Percentiles rank a stretch among this genome's conserved stretches.
Conservation (phyloP, 352 stramenopile species). For the Globisporangium cylindrosporum region DNA sequence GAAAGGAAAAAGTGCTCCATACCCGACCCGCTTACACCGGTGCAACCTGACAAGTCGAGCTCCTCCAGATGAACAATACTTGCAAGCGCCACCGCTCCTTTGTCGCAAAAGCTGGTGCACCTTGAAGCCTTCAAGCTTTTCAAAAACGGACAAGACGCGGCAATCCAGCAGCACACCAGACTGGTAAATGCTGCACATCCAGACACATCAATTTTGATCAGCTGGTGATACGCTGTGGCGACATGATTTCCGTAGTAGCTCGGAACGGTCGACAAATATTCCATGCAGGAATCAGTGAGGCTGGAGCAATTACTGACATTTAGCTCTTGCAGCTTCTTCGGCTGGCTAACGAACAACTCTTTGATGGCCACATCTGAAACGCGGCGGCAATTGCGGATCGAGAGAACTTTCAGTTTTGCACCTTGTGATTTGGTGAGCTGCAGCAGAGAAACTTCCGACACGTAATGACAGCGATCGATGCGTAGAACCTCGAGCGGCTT, state of each 20-base stretch:
- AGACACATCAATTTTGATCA: constrained; percentile 56
- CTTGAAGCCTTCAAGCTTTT: constrained; percentile 35
- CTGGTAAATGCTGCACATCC: constrained; percentile 47
- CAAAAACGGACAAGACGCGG: constrained; percentile 59
- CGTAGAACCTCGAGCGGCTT: constrained; percentile 33
- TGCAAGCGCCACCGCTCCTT: constrained; percentile 47
- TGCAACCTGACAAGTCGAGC: constrained; percentile 50
- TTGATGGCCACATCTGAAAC: constrained; percentile 44
- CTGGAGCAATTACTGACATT: constrained; percentile 48
- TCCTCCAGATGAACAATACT: constrained; percentile 49
- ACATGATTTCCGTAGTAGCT: constrained; percentile 51
- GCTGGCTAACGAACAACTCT: constrained; percentile 42
- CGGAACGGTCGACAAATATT: constrained; percentile 51
- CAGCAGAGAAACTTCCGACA: constrained; percentile 42
- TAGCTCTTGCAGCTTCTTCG: constrained; percentile 50
- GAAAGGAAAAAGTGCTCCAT: constrained; percentile 49
- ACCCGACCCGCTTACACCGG: constrained; percentile 35
- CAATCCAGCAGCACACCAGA: constrained; percentile 57
- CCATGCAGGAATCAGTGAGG: constrained; percentile 52
- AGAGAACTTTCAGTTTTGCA: constrained; percentile 34
- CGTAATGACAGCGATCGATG: constrained; percentile 41
- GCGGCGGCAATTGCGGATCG: constrained; percentile 32
- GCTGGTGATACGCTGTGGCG: constrained; percentile 37
- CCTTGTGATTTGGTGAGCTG: constrained; percentile 36
- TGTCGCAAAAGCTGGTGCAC: constrained; percentile 53